Evolutionary conservation across 1,284 basidiomycete genomes (phyloP).

Genomic region (Coniophora puteana): DNA sequence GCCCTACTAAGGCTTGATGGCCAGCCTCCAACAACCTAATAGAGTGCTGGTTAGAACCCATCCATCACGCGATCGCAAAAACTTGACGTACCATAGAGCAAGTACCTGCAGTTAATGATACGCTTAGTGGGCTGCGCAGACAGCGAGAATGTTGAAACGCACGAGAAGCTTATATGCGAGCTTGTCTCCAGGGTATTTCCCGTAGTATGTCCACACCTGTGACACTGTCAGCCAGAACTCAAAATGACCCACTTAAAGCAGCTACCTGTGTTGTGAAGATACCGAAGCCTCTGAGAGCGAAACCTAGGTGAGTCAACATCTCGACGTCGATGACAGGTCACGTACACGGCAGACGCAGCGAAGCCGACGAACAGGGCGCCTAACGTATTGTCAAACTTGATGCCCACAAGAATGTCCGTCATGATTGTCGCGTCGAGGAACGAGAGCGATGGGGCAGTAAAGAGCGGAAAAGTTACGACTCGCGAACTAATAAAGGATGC

Average conservation of each 20-base stretch:
- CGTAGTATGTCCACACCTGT: conserved; percentile 54
- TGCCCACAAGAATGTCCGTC: no score
- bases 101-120: conserved; percentile 3
- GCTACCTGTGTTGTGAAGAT: conserved; percentile 45
- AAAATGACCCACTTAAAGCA: no score
- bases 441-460: no score
- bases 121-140: no score
- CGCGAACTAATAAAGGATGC: no score
- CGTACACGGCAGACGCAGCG: conserved; percentile 41
- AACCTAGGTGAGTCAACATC: conserved; percentile 1
- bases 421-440: no score
- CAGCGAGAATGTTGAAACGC: conserved; percentile 20
- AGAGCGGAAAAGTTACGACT: no score
- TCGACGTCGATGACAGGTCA: conserved; percentile 19
- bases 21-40: conserved; percentile 45
- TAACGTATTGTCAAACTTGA: conserved; percentile 50
- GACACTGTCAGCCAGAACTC: no score
- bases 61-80: neutral
- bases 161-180: conserved; percentile 53
- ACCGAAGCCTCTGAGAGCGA: conserved; percentile 40
- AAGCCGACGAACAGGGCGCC: conserved; percentile 59
- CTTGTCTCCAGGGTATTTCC: conserved; percentile 51
- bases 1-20: conserved; percentile 53
- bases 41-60: conserved; percentile 1
- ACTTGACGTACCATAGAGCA: conserved; percentile 20